Base-by-base conservation (phyloP, 2,329 filamentous ascomycete genomes). In the Incumbomyces lentus region DNA sequence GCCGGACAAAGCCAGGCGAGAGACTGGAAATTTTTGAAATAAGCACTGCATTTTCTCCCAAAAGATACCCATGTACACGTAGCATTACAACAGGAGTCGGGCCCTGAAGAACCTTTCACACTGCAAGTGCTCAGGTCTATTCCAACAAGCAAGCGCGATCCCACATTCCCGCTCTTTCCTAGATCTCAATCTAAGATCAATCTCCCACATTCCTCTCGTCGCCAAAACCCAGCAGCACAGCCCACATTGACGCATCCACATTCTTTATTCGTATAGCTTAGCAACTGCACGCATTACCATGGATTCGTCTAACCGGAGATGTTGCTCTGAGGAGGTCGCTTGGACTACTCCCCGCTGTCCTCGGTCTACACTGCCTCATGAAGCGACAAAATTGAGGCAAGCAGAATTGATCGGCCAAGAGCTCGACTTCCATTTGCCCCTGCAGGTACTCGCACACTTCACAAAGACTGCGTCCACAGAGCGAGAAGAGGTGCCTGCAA, bases 21-120 rank as follows among this genome's bases (percentile, higher is more conserved):
- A 62, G 37, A 61, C 55, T 41, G 59, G 58, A 16, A 52, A 58
- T 38, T 62, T 61, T 48, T 62, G 47, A 46, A 33, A 22, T 5
- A 22, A 32, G 18, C 11, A 4, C 3, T 38, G 14, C 5, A 29
- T 30, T 37, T n/a, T 44, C 22, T 7, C 4, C 19, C 11, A n/a
- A 6, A 32, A 31, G 42, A 45, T 45, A 45, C 33, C 42, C 42
- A 31, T 45, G 42, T 45, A 45, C 42, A 44, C 16, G 35, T 44
- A 44, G 17, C 16, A 26, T 26, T 8, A 8, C 22, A 26, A 26
- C 22, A 26, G 22, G 22, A 26, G 4, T 26, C 8, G 22, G 5
- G 4, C 8, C 8, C 4, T 26, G 22, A 44, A 35, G 14, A 16
- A 44, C 2, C n/a, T n/a, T 22, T 13, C 5, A 39, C 6, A 7